A percentile compares a stretch with the other conserved stretches of the same genome.
Evolutionary conservation across 2,329 filamentous ascomycete species (phyloP).

Genomic region (Epichloe elymi): DNA sequence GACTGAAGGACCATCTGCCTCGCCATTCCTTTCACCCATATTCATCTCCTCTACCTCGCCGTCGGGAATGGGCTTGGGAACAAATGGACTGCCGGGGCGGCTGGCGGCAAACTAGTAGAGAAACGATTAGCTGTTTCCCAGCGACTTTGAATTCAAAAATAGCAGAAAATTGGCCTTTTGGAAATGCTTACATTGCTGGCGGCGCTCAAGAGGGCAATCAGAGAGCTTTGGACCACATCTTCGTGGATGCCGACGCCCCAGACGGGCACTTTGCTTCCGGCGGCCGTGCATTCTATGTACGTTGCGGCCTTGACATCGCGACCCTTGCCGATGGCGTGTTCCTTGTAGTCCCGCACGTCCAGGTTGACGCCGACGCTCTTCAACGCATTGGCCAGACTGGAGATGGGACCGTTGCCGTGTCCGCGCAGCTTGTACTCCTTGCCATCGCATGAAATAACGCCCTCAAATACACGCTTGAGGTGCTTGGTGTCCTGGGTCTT

Average conservation of each 20-base stretch:
- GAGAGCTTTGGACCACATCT: constrained; percentile 67
- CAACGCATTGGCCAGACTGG: constrained; percentile 72
- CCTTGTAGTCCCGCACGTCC: constrained; percentile 90
- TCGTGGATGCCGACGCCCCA: constrained; percentile 58
- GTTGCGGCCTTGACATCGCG: constrained; percentile 83
- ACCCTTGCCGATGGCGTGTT: constrained; percentile 77
- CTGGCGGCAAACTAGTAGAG: constrained; percentile 46
- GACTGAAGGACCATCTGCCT: constrained; percentile 4
- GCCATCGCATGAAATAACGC: constrained; percentile 72
- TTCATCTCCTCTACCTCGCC: constrained; percentile 5
- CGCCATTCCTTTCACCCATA: constrained; percentile 5
- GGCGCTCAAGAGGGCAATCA: constrained; percentile 74
- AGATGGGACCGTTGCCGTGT: constrained; percentile 81
- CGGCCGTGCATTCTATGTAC: constrained; percentile 77
- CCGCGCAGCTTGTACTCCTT: constrained; percentile 67
- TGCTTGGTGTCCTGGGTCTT: constrained; percentile 67
- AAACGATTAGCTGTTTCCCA: too few species aligned
- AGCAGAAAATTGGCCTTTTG: not conserved
- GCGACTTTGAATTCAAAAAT: too few species aligned
- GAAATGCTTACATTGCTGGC: constrained; percentile 62
- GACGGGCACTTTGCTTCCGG: constrained; percentile 55
- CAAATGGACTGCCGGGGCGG: constrained; percentile 50
- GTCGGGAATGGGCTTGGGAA: constrained; percentile 38
- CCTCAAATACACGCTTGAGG: constrained; percentile 69
- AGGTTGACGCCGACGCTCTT: constrained; percentile 68